A percentile compares a stretch with the other conserved stretches of the same genome.
phyloP scores from a whole-genome alignment of 2,329 filamentous ascomycete species.

The Stromatinia cepivora region DNA sequence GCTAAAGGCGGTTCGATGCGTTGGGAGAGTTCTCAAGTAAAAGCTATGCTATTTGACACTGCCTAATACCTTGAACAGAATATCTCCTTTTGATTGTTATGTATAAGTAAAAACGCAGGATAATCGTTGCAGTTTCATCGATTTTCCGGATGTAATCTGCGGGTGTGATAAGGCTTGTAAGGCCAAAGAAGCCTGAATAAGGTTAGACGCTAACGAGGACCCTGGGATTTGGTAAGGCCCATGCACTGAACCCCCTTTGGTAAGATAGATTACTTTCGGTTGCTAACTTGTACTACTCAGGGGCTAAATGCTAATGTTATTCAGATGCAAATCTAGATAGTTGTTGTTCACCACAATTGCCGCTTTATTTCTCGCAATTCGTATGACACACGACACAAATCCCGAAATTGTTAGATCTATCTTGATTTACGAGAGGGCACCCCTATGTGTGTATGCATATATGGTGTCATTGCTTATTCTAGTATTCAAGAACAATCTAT shows the following conservation, averaged over 20 bases:
- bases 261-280: too few species aligned
- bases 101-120: neutral
- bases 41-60: neutral
- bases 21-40: neutral
- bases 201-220: slow-evolving; percentile 1
- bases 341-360: neutral
- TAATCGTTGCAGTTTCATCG: neutral
- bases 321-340: neutral
- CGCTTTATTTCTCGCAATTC: neutral
- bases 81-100: neutral
- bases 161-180: neutral
- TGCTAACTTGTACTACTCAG: neutral
- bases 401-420: neutral
- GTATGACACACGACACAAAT: neutral
- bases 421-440: neutral
- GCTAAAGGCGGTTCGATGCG: neutral
- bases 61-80: neutral
- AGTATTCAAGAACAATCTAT: neutral
- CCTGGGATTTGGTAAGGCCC: neutral
- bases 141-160: neutral
- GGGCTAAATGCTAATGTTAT: too few species aligned
- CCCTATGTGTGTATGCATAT: neutral
- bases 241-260: neutral
- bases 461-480: neutral
- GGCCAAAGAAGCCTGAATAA: neutral